Base-by-base conservation (phyloP, 768 basidiomycete species). In the Porphyrellus cyaneotinctus region DNA sequence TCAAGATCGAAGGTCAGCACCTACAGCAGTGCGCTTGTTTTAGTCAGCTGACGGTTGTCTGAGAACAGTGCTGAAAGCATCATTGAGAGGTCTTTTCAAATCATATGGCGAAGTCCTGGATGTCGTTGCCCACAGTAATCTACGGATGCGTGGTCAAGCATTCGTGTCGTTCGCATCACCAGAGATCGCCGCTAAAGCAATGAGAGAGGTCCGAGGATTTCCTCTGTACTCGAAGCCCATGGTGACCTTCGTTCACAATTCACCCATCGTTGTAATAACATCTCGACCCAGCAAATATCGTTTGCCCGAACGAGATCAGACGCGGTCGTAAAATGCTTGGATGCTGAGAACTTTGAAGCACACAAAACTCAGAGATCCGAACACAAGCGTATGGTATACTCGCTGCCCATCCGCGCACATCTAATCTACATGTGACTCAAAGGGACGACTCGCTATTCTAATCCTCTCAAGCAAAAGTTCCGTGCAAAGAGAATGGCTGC, bases 101-200 rank as follows among this genome's bases (percentile, higher is more conserved):
- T 80, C 86, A 14, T 99, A 97, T 64, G 92, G 94, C 13, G 86
- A 90, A 56, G 88, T 99, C 17, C 72, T 97, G 24, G 92, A 95
- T 65, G 92, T 99, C n/a, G 88, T 94, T 18, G 94, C 95, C 11
- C 97, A 99, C 70, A 73, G 78, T 47, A 98, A 97, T 75, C 72
- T 99, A 54, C 85, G 97, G 35, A 99, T 99, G 97, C 81, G 97
- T 35, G 97, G 97, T 15, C 97, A 99, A 73, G 97, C 97, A 4
- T 99, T 99, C 66, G 91, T 99, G 33, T 92, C 91, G 33, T 97
- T 99, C 69, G 78, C 79, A 51, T 84, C 84, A 31, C 76, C 84
- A 47, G 92, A 97, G 52, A 80, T 81, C 52, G 97, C 97, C 32
- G 77, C 79, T 64, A 88, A 86, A 70, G 95, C 95, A 8, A 77